Conservation (phyloP, 2,329 filamentous ascomycete genomes). For the Aspergillus udagawae region DNA sequence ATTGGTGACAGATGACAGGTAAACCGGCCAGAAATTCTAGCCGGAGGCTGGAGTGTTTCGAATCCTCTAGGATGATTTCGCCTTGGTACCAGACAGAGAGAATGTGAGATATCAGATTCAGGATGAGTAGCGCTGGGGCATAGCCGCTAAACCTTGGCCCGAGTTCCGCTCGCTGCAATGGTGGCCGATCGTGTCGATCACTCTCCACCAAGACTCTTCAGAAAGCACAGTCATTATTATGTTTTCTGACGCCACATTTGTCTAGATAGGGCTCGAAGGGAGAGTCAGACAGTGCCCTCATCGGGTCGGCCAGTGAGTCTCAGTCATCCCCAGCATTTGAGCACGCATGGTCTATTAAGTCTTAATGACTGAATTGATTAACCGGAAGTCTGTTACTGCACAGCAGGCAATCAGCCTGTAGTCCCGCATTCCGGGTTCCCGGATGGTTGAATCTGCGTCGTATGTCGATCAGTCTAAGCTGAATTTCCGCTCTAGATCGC, state of each 20-base stretch:
- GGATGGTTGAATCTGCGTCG: background rate
- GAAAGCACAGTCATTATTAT: background rate
- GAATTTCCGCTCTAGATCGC: background rate
- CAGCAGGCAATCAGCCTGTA: background rate
- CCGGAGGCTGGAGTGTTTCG: background rate
- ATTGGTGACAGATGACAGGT: background rate
- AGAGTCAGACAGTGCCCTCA: background rate
- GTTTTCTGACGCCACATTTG: background rate
- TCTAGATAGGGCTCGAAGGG: background rate
- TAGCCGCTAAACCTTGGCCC: constrained; percentile 12
- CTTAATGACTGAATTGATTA: background rate
- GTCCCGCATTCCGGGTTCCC: background rate
- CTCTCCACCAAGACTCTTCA: background rate
- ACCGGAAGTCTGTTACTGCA: background rate
- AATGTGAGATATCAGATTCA: constrained; percentile 27
- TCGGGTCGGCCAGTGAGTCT: background rate
- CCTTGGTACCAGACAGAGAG: background rate
- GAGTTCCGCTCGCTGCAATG: constrained; percentile 6
- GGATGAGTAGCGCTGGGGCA: constrained; percentile 2
- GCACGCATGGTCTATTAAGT: background rate
- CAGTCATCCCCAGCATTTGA: background rate
- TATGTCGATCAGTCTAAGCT: background rate
- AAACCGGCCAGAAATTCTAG: background rate
- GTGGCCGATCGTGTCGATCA: constrained; percentile 10
- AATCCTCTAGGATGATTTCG: background rate